phyloP scores from a whole-genome alignment of 257 asterid genomes.

The Fraxinus quadrangulata region DNA sequence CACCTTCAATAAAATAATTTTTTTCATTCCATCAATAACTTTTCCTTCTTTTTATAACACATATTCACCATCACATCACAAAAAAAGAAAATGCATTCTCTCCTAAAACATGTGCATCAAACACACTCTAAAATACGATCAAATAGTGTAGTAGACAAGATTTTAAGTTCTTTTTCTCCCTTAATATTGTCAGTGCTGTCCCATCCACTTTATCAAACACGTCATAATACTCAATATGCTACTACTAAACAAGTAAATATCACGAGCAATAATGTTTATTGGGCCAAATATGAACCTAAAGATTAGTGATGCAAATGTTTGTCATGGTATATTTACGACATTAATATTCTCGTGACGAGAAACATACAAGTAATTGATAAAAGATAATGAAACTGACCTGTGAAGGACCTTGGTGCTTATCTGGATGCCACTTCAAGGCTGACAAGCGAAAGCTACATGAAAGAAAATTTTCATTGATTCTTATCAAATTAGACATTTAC shows the following conservation, averaged over 20 bases:
- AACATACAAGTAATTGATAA: neutral
- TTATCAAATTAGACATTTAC: neutral
- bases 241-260: neutral
- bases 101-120: too few relatives aligned
- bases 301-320: neutral
- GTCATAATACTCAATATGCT: neutral
- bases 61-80: too few relatives aligned
- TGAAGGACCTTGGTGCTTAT: constrained; percentile 78
- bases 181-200: neutral
- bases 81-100: too few relatives aligned
- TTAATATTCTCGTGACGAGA: neutral
- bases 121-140: neutral
- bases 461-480: constrained; percentile 7
- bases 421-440: constrained; percentile 97
- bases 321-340: neutral
- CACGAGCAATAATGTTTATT: too few relatives aligned
- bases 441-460: constrained; percentile 72
- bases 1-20: too few relatives aligned
- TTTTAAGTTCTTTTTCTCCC: neutral
- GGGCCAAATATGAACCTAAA: neutral
- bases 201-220: neutral
- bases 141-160: neutral
- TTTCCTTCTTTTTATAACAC: too few relatives aligned
- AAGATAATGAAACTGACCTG: constrained; percentile 49
- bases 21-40: too few relatives aligned